Conservation (phyloP, 148 eudicot genomes). For the Silene conica region DNA sequence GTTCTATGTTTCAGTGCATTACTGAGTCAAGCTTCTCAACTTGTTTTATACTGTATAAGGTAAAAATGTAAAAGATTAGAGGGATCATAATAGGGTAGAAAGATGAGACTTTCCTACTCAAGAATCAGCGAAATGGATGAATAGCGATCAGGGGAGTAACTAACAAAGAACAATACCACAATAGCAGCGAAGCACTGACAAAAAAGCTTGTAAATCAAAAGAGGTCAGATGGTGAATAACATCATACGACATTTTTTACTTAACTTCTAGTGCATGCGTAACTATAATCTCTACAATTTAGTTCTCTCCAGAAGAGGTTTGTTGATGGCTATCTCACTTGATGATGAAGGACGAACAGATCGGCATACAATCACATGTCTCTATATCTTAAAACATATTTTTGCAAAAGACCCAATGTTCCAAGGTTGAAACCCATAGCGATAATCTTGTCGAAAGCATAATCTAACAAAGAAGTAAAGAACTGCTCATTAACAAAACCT, state of each 20-base stretch:
- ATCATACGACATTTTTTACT: too few relatives aligned
- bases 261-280: too few relatives aligned
- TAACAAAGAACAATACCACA: not conserved
- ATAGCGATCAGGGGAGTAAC: not conserved
- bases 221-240: too few relatives aligned
- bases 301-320: too few relatives aligned
- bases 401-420: too few relatives aligned
- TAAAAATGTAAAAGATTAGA: not conserved
- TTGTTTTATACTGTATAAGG: not conserved
- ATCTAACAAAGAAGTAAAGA: not conserved
- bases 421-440: too few relatives aligned
- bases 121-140: not conserved
- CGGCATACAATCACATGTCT: too few relatives aligned
- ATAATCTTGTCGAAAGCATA: not conserved
- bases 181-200: not conserved
- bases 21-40: not conserved
- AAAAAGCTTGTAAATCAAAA: too few relatives aligned
- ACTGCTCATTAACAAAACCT: not conserved
- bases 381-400: too few relatives aligned
- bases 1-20: not conserved
- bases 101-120: not conserved
- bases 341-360: too few relatives aligned
- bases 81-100: not conserved
- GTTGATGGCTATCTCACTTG: too few relatives aligned
- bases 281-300: too few relatives aligned